Conservation (phyloP, 257 asterid genomes). For the Penstemon eatonii region DNA sequence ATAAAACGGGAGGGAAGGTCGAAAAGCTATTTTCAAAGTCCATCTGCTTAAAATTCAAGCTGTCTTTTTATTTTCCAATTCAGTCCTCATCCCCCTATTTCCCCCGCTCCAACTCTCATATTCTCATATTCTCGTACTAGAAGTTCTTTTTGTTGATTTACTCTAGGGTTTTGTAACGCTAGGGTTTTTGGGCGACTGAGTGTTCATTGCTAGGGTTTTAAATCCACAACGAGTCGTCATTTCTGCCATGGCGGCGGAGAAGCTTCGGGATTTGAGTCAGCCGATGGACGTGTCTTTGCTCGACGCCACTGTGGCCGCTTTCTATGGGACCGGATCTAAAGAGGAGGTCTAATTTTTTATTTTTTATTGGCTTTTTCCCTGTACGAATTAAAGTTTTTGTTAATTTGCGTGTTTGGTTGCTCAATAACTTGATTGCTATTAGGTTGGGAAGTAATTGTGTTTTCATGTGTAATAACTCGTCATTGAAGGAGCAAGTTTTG, state of each 20-base stretch:
- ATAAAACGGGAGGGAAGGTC: slow-evolving; percentile 45
- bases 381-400: neutral
- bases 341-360: slow-evolving; percentile 64
- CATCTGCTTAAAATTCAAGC: slow-evolving; percentile 64
- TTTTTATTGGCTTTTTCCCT: neutral
- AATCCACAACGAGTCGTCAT: slow-evolving; percentile 14
- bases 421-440: slow-evolving; percentile 8
- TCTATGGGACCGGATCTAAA: slow-evolving; percentile 97
- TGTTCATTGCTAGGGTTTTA: slow-evolving; percentile 41
- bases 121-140: slow-evolving; percentile 9
- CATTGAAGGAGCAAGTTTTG: neutral
- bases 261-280: slow-evolving; percentile 83
- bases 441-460: neutral
- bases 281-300: slow-evolving; percentile 85
- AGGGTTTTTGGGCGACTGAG: slow-evolving; percentile 37
- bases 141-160: neutral
- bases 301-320: slow-evolving; percentile 90
- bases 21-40: slow-evolving; percentile 38
- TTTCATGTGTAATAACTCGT: neutral
- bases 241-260: slow-evolving; percentile 78
- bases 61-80: slow-evolving; percentile 40
- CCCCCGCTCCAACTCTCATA: slow-evolving; percentile 15
- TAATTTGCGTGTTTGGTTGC: neutral
- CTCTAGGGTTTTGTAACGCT: slow-evolving; percentile 33
- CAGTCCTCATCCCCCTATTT: slow-evolving; percentile 19